These are phyloP conservation scores for Tolypocladium paradoxum DNA, from an alignment of 2,329 filamentous ascomycete species.

Conservation along the genomic window DNA sequence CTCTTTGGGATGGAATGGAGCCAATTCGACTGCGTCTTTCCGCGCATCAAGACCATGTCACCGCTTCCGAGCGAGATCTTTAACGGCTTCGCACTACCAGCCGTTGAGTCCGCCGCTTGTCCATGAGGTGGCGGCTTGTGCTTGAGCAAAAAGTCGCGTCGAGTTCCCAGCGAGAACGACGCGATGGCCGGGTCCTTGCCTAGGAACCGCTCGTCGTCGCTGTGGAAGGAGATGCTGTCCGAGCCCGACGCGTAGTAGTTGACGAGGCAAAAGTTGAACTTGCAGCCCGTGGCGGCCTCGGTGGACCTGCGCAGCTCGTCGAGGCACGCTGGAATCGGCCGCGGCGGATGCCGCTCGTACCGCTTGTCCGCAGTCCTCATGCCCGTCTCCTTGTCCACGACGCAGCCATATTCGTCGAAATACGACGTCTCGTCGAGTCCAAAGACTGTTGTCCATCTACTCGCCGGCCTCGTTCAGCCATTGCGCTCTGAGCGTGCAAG, in stretches of 20 bases:
- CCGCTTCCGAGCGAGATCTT: conserved; percentile 51
- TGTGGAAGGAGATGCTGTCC: conserved; percentile 72
- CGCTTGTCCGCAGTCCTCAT: conserved; percentile 38
- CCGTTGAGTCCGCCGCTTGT: conserved; percentile 13
- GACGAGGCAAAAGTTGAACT: conserved; percentile 69
- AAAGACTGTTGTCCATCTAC: conserved; percentile 43
- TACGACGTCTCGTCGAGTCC: conserved; percentile 50
- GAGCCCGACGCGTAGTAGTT: conserved; percentile 73
- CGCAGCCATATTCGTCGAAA: conserved; percentile 36
- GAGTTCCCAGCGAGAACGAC: conserved; percentile 61
- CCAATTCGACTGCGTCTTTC: conserved; percentile 65
- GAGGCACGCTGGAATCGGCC: conserved; percentile 62
- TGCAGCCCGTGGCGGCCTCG: conserved; percentile 54
- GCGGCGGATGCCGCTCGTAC: conserved; percentile 44
- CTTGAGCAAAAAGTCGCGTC: conserved; percentile 68
- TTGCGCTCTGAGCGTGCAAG: too few relatives aligned
- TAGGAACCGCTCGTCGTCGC: conserved; percentile 70
- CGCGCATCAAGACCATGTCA: conserved; percentile 72
- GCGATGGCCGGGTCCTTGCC: conserved; percentile 61
- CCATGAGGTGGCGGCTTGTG: conserved; percentile 48
- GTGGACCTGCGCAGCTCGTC: conserved; percentile 51
- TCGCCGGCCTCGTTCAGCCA: not conserved
- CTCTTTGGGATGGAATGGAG: conserved; percentile 70
- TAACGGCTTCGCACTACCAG: conserved; percentile 26
- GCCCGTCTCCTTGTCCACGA: conserved; percentile 33